Conservation (phyloP, 768 basidiomycete species). For the Mycena polygramma region DNA sequence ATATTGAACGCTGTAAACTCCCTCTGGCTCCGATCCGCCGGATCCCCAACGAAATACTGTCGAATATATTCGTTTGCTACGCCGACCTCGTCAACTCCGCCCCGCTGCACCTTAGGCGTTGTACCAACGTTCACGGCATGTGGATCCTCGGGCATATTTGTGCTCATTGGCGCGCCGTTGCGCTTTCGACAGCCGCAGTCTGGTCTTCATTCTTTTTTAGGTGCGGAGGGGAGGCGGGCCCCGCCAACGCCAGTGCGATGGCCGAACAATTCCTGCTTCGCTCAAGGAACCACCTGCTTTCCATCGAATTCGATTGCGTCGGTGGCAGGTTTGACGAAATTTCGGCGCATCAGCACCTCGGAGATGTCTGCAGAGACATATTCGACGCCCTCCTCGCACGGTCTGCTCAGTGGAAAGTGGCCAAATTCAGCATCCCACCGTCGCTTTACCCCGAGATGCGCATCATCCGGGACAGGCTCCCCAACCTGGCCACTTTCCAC, state of each 20-base stretch:
- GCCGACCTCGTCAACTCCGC: background rate
- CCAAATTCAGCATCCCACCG: background rate
- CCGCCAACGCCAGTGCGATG: background rate
- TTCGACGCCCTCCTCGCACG: constrained; percentile 1
- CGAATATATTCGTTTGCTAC: constrained; percentile 4
- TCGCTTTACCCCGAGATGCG: background rate
- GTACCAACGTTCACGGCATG: background rate
- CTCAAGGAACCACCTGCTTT: background rate
- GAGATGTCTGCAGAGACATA: background rate
- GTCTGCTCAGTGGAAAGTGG: background rate
- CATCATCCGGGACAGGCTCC: background rate
- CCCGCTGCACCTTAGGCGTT: background rate
- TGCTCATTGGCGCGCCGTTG: constrained; percentile 18
- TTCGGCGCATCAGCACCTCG: background rate
- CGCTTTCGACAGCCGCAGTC: constrained; percentile 1
- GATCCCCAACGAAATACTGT: constrained; percentile 15
- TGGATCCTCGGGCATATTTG: constrained; percentile 25
- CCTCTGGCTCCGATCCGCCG: constrained; percentile 22
- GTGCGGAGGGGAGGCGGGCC: background rate
- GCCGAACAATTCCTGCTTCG: constrained; percentile 11
- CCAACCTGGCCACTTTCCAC: background rate
- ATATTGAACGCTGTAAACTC: constrained; percentile 8
- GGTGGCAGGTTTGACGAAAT: no score
- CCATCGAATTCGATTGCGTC: background rate
- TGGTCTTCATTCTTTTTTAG: constrained; percentile 12